A percentile compares a stretch with the other conserved stretches of the same genome.
phyloP scores from a whole-genome alignment of 2,329 filamentous ascomycete genomes.

The Passalora sequoiae region DNA sequence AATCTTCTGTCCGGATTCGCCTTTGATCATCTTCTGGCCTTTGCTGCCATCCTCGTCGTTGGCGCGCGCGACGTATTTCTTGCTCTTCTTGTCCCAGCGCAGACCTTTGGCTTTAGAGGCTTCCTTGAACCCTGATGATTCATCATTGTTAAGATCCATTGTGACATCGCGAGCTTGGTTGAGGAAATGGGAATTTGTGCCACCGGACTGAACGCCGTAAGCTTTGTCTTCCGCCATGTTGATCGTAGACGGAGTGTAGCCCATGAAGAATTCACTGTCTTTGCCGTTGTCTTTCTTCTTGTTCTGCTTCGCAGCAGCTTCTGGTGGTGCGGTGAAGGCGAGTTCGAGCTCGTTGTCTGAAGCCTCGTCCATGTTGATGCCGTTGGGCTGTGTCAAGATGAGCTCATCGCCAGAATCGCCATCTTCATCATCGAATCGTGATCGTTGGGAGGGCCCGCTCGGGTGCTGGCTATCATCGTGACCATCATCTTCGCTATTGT shows the following conservation, averaged over 20 bases:
- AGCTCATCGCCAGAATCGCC: constrained; percentile 38
- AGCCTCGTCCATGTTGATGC: constrained; percentile 39
- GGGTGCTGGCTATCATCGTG: constrained; percentile 17
- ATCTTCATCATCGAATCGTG: constrained; percentile 40
- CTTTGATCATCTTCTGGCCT: constrained; percentile 64
- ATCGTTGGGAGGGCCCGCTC: constrained; percentile 33
- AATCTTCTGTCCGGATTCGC: constrained; percentile 93
- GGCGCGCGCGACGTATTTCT: constrained; percentile 84
- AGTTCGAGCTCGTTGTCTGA: constrained; percentile 53
- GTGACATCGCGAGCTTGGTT: constrained; percentile 79
- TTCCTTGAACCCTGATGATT: constrained; percentile 67
- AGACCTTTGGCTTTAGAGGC: constrained; percentile 66
- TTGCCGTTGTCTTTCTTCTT: constrained; percentile 55
- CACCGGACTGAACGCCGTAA: constrained; percentile 84
- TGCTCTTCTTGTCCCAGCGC: constrained; percentile 95
- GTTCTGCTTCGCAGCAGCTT: constrained; percentile 13
- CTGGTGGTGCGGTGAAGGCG: constrained; percentile 39
- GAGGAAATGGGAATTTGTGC: constrained; percentile 66
- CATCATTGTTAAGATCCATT: constrained; percentile 92
- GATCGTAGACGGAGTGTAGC: constrained; percentile 75
- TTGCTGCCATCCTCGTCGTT: constrained; percentile 94
- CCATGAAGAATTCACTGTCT: constrained; percentile 92
- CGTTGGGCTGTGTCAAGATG: constrained; percentile 30
- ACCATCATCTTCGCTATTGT: constrained; percentile 38
- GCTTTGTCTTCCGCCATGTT: constrained; percentile 84